Evolutionary conservation across 2,329 filamentous ascomycete species (phyloP).

Genomic region (Pyrenophora graminea): DNA sequence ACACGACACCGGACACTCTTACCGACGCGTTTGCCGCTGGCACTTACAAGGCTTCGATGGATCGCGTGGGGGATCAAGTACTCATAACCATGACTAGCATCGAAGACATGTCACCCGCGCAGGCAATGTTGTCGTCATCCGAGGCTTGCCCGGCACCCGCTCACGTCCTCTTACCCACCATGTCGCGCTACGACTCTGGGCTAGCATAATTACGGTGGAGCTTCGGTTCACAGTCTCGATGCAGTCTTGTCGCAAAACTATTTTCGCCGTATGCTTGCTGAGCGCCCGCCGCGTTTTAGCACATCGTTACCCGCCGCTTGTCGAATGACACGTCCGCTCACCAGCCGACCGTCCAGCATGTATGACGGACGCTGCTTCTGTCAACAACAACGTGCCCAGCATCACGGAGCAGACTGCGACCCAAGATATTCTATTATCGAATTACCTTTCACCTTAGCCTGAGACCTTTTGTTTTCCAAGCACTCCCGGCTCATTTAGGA

Average conservation of each 20-base stretch:
- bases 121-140: constrained; percentile 8
- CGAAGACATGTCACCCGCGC: constrained; percentile 1
- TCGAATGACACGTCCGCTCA: constrained; percentile 15
- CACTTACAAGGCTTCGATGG: constrained; percentile 6
- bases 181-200: constrained; percentile 12
- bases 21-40: constrained; percentile 7
- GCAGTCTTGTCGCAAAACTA: constrained; percentile 2
- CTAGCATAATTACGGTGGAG: constrained; percentile 23
- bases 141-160: neutral
- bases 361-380: constrained; percentile 29
- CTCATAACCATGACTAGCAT: neutral
- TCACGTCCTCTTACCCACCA: constrained; percentile 3
- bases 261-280: constrained; percentile 9
- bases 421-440: neutral
- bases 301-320: constrained; percentile 15
- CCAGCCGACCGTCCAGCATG: constrained; percentile 19
- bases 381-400: constrained; percentile 12
- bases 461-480: neutral
- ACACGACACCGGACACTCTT: neutral
- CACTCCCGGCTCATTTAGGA: neutral
- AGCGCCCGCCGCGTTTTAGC: constrained; percentile 14
- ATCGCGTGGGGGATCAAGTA: constrained; percentile 1
- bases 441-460: neutral
- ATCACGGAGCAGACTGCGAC: constrained; percentile 8
- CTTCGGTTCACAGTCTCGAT: constrained; percentile 14